Base-by-base conservation (phyloP, 106 monocot genomes). In the Dendrobium huoshanense region DNA sequence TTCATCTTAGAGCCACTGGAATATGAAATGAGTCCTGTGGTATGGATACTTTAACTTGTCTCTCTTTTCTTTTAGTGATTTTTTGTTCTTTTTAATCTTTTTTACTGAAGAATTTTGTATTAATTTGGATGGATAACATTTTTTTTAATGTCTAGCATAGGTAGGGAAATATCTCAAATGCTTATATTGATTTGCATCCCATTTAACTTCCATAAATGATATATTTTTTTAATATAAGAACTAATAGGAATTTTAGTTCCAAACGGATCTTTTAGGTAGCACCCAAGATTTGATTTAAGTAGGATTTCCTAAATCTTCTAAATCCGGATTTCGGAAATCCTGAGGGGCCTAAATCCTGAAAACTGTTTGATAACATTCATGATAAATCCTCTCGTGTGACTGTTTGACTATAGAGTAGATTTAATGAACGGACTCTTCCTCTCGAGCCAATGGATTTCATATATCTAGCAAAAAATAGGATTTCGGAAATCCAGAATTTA, bases 11-110 rank as follows among this genome's bases (percentile, higher is more conserved):
- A 99, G 87, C 91, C 93, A 40, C 84, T 87, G 58, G 79, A 88
- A 47, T 95, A 99, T 74, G 89, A 91, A 73, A 91, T 99, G 95
- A 82, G 84, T 2, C 87, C 87, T 78, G 79, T 92, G 95, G 99
- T 99, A 93, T 77, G 78, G 29, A 76, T 22, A 51, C n/a, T 76
- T 27, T 27, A 43, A 5, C 67, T 73, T 19, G 4, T 19, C 20
- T 42, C 58, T 64, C n/a, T 58, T 16, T 18, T 16, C 0, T 17
- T 0, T 58, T 4, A 48, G 11, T 11, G 1, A 11, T 19, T 41
- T 43, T 79, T 15, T 41, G 2, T 2, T 4, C 9, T 58, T 18
- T 58, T 16, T 5, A 4, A 20, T 58, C 58, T 0, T 58, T 68
- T 68, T 33, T 68, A 68, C 1, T 68, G 27, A 13, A 29, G 24